Evolutionary conservation across 139 green algal species (phyloP).

Genomic region (Astrephomene gubernaculifera): DNA sequence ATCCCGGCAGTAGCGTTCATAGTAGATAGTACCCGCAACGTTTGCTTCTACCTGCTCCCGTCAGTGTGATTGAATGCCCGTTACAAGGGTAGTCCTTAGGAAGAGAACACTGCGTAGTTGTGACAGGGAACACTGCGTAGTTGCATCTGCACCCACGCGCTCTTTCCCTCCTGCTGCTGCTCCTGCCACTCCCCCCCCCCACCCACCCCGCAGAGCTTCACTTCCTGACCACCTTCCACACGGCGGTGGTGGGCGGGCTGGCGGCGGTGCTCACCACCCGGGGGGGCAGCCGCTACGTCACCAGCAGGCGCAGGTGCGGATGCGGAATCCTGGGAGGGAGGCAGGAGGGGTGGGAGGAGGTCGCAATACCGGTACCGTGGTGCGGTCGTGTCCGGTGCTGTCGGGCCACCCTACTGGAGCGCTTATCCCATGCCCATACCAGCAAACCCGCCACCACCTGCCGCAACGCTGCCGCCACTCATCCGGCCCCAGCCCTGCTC

Average conservation of each 20-base stretch:
- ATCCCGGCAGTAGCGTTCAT: not conserved
- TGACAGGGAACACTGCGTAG: no score
- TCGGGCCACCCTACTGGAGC: not conserved
- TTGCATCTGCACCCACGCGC: not conserved
- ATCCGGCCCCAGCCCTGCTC: not conserved
- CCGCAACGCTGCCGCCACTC: not conserved
- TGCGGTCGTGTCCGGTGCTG: not conserved
- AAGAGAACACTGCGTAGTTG: no score
- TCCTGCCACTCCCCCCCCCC: not conserved
- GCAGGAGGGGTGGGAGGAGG: not conserved
- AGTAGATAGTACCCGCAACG: not conserved
- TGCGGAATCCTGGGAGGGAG: not conserved
- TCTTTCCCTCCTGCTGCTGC: not conserved
- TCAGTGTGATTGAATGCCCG: not conserved
- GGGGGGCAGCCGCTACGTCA: not conserved
- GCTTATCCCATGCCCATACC: not conserved
- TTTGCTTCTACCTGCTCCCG: not conserved
- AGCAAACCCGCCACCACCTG: not conserved
- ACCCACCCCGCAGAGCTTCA: slow-evolving; percentile 3
- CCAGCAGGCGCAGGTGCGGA: no score
- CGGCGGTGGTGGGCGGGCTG: not conserved
- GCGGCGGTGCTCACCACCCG: not conserved
- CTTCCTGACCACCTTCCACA: not conserved
- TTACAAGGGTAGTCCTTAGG: not conserved
- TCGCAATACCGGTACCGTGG: not conserved